phyloP scores from a whole-genome alignment of 1,139 yeast species.

The Pichia sp. region DNA sequence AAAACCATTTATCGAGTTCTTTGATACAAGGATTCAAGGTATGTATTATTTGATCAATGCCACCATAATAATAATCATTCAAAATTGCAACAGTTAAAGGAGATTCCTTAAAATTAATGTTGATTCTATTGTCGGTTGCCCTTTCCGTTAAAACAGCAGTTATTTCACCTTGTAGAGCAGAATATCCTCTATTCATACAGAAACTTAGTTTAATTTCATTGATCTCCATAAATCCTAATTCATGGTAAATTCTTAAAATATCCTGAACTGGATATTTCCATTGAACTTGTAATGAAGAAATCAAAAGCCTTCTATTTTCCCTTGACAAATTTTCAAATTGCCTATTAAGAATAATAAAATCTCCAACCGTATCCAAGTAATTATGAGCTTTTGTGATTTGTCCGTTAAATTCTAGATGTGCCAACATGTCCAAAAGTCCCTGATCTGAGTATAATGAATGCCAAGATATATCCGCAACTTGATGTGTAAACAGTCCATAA shows the following conservation, averaged over 20 bases:
- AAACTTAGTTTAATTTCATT: slow-evolving; percentile 29
- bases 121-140: slow-evolving; percentile 8
- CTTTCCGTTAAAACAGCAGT: slow-evolving; percentile 19
- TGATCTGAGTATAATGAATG: slow-evolving; percentile 49
- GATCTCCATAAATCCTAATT: slow-evolving; percentile 31
- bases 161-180: slow-evolving; percentile 42
- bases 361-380: slow-evolving; percentile 53
- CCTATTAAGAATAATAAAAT: slow-evolving; percentile 40
- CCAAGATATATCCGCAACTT: slow-evolving; percentile 56
- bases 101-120: slow-evolving; percentile 26
- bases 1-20: slow-evolving; percentile 38
- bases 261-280: slow-evolving; percentile 44
- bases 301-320: slow-evolving; percentile 15
- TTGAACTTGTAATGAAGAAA: slow-evolving; percentile 28
- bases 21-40: slow-evolving; percentile 35
- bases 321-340: slow-evolving; percentile 29
- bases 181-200: slow-evolving; percentile 47
- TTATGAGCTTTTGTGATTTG: slow-evolving; percentile 42
- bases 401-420: slow-evolving; percentile 44
- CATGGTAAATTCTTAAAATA: slow-evolving; percentile 31
- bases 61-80: slow-evolving; percentile 47
- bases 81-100: slow-evolving; percentile 38
- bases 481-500: slow-evolving; percentile 51
- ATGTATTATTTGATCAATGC: slow-evolving; percentile 39
- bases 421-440: slow-evolving; percentile 43